Evolutionary conservation across 2,329 filamentous ascomycete species (phyloP), one percentile per base, ranked within the genome.

Genomic region (Sclerotinia spermophila): DNA sequence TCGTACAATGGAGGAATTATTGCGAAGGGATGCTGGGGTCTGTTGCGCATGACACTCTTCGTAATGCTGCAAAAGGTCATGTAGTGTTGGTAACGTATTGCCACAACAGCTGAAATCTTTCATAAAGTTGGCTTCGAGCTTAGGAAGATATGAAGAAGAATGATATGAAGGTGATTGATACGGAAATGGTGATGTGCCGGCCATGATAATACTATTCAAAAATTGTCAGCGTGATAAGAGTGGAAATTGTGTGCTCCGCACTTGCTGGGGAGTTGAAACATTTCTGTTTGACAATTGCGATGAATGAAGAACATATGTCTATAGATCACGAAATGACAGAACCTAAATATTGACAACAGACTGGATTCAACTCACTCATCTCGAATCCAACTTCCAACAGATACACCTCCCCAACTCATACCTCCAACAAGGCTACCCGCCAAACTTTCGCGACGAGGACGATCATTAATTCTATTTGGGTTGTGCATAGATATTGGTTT

Each of bases 91-190:
- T 75, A 97, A 86, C 44, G 91, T 95, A 77, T 93, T 88, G 77
- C 94, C 94, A 82, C 96, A 99, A 83, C 96, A 99, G 67, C 91
- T 91, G 82, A 98, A 98, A 82, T 98, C 94, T 81, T 91, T 91
- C 93, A 98, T 96, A 81, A 97, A 99, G 79, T 95, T 96, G 73
- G 95, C 95, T 82, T 99, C 96, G 79, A 97, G 89, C 81, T 97
- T 97, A 15, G 94, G 95, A 1, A 97, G 87, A 80, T 98, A 98
- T 38, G 96, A 98, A 10, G 94, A 97, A 1, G 95, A 98, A 81
- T 98, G 95, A 77, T 93, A 96, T 1, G 95, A 97, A 0, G 96
- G 93, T n/a, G 94, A 97, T 80, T 94, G 91, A 77, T 94, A 88
- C 72, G 89, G 86, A 78, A 95, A 97, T 17, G 96, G 96, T n/a